phyloP scores from a whole-genome alignment of 1,284 basidiomycete species.

The Naganishia cerealis region DNA sequence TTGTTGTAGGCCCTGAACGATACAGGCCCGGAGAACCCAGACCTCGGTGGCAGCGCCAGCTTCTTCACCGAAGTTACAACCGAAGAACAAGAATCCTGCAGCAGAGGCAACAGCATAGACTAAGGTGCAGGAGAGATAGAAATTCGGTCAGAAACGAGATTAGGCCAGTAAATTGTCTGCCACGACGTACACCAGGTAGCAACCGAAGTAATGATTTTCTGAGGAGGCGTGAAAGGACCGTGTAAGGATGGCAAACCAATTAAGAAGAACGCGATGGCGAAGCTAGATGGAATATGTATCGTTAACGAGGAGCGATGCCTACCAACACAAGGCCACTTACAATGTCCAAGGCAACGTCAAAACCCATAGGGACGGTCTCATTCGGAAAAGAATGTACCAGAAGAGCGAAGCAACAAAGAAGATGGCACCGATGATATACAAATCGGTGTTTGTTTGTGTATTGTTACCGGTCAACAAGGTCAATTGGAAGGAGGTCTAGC shows the following conservation, averaged over 20 bases:
- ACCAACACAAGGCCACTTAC: slow-evolving; percentile 36
- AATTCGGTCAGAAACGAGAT: background rate
- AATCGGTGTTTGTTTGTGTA: slow-evolving; percentile 72
- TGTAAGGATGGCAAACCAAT: slow-evolving; percentile 80
- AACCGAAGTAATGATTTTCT: slow-evolving; percentile 67
- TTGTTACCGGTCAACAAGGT: slow-evolving; percentile 81
- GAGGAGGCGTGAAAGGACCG: slow-evolving; percentile 63
- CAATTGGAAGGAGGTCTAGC: slow-evolving; percentile 83
- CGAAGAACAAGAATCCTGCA: slow-evolving; percentile 86
- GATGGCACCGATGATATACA: slow-evolving; percentile 83
- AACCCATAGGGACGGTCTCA: slow-evolving; percentile 82
- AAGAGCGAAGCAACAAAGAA: slow-evolving; percentile 79
- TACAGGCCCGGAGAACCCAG: slow-evolving; percentile 82
- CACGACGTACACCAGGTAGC: slow-evolving; percentile 66
- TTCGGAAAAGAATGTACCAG: slow-evolving; percentile 87
- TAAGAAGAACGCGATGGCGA: slow-evolving; percentile 80
- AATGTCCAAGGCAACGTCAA: slow-evolving; percentile 83
- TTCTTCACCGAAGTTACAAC: slow-evolving; percentile 92
- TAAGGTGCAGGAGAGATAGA: background rate
- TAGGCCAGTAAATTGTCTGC: background rate
- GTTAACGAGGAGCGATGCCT: background rate
- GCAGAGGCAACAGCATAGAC: slow-evolving; percentile 83
- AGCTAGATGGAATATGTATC: slow-evolving; percentile 51
- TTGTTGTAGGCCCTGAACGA: slow-evolving; percentile 89
- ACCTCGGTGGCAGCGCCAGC: slow-evolving; percentile 88